These are phyloP conservation scores for Leccinum longicurvipes DNA, from an alignment of 768 basidiomycete genomes.

Conservation along the genomic window DNA sequence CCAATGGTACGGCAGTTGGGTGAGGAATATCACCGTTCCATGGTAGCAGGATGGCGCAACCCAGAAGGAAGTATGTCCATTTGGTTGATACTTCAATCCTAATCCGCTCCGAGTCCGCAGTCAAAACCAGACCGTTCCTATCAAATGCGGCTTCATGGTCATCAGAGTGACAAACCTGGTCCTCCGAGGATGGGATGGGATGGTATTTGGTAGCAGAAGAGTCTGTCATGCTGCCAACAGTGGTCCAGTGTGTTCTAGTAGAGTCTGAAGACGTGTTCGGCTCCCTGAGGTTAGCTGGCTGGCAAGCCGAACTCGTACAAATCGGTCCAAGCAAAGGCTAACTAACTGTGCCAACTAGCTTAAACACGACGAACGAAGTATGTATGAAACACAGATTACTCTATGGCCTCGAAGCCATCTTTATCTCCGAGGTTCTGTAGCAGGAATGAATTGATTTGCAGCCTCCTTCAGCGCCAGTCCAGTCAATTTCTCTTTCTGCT, in stretches of 20 bases:
- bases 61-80: constrained; percentile 71
- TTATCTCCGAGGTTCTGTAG: constrained; percentile 9
- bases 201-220: constrained; percentile 12
- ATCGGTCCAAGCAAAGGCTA: not conserved
- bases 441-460: constrained; percentile 59
- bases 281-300: not conserved
- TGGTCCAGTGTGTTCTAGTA: not conserved
- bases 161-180: not conserved
- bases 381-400: not conserved
- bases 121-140: constrained; percentile 15
- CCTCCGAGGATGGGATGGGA: constrained; percentile 21
- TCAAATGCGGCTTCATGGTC: not conserved
- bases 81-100: constrained; percentile 42
- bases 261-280: not conserved
- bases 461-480: constrained; percentile 51
- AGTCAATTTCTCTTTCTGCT: constrained; percentile 52
- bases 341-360: not conserved
- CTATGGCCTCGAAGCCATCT: constrained; percentile 1
- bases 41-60: constrained; percentile 75
- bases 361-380: not conserved
- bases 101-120: constrained; percentile 23
- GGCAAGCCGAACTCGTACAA: not conserved
- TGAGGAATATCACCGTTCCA: constrained; percentile 73
- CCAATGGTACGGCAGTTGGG: not conserved
- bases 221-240: constrained; percentile 6